Percentiles rank a stretch among this genome's conserved stretches.
These are phyloP conservation scores for Pythium monospermum DNA, from an alignment of 352 stramenopile genomes.

Conservation along the genomic window DNA sequence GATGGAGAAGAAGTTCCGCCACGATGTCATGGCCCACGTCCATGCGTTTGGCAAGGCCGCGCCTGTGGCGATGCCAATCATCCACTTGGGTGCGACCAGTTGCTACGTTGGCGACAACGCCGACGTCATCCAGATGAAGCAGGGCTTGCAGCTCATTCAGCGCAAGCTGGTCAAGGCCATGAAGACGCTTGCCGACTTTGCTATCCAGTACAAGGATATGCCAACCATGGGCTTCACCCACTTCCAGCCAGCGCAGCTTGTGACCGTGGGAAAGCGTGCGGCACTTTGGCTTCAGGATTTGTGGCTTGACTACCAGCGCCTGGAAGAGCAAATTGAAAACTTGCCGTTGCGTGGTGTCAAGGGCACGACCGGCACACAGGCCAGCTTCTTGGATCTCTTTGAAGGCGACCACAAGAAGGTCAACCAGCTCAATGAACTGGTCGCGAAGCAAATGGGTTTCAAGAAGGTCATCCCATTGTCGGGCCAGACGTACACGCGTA, in stretches of 20 bases:
- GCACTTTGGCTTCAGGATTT: constrained; percentile 98
- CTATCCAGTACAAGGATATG: constrained; percentile 93
- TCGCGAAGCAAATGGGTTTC: constrained; percentile 98
- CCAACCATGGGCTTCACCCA: constrained; percentile 99
- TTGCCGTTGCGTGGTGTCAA: constrained; percentile 98
- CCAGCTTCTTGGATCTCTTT: constrained; percentile 98
- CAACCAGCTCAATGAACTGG: constrained; percentile 94
- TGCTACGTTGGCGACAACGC: constrained; percentile 99
- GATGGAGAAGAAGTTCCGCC: constrained; percentile 98
- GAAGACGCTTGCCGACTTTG: constrained; percentile 93
- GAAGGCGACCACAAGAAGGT: constrained; percentile 99
- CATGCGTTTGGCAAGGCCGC: constrained; percentile 97
- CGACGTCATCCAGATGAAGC: constrained; percentile 97
- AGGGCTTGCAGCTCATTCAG: constrained; percentile 94
- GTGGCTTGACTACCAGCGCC: constrained; percentile 94
- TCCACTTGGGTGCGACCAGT: constrained; percentile 97
- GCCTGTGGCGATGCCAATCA: constrained; percentile 96
- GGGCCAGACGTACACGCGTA: constrained; percentile 99
- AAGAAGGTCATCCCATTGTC: constrained; percentile 95
- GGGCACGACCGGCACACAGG: constrained; percentile 98
- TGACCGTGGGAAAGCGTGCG: constrained; percentile 97
- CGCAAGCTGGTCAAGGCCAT: constrained; percentile 97
- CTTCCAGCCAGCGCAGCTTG: constrained; percentile 98
- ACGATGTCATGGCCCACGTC: constrained; percentile 99
- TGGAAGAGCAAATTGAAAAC: constrained; percentile 94